These are phyloP conservation scores for Saccharomyces hybrid DNA, from an alignment of 1,139 yeast species.

Conservation along the genomic window DNA sequence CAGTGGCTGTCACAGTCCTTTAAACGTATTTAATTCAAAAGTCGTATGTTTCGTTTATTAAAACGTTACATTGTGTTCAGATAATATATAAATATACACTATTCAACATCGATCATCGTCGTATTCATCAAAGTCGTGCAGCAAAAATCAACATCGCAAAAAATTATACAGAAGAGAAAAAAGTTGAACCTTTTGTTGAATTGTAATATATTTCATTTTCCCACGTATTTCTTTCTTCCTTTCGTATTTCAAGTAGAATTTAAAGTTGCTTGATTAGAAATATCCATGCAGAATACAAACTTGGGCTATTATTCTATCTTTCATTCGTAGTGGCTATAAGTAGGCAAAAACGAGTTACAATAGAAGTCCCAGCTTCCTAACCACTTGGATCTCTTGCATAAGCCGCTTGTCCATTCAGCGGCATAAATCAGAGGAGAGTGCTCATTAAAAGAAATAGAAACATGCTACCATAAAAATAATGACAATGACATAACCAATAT, in stretches of 20 bases:
- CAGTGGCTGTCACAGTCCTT: not conserved
- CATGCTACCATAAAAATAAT: constrained; percentile 44
- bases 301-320: not conserved
- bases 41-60: not conserved
- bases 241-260: not conserved
- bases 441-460: constrained; percentile 48
- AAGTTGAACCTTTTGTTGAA: not conserved
- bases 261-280: not conserved
- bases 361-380: constrained; percentile 77
- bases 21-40: not conserved
- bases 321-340: constrained; percentile 21
- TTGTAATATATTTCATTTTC: not conserved
- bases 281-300: not conserved
- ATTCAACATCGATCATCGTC: not conserved
- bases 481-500: constrained; percentile 40
- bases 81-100: not conserved
- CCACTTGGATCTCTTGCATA: constrained; percentile 57
- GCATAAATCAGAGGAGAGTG: constrained; percentile 78
- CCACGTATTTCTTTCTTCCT: not conserved
- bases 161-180: not conserved
- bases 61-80: not conserved
- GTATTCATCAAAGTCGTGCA: not conserved
- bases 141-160: not conserved
- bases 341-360: constrained; percentile 44
- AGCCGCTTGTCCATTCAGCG: constrained; percentile 64